Evolutionary conservation across 2,329 filamentous ascomycete genomes (phyloP).

Genomic region (Aspergillus thermomutatus): DNA sequence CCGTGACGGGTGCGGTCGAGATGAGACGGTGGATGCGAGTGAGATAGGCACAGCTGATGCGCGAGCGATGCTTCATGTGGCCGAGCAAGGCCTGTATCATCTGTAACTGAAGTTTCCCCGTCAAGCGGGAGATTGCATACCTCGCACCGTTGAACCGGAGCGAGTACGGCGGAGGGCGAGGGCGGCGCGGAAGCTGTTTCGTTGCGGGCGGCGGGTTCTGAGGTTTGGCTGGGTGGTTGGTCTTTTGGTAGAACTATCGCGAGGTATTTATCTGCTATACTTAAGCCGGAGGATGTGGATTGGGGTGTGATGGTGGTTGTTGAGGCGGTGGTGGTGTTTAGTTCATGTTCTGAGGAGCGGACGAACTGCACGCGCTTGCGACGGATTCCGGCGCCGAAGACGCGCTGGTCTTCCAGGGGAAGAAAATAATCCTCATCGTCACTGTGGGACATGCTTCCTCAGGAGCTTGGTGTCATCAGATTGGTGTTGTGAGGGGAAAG

Average conservation of each 20-base stretch:
- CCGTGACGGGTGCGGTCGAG: slow-evolving; percentile 57
- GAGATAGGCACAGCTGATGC: slow-evolving; percentile 56
- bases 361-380: slow-evolving; percentile 61
- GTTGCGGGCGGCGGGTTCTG: not conserved
- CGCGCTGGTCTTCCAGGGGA: slow-evolving; percentile 56
- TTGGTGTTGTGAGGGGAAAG: not conserved
- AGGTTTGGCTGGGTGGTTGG: slow-evolving; percentile 1
- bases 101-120: not conserved
- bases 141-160: slow-evolving; percentile 42
- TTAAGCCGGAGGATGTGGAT: slow-evolving; percentile 19
- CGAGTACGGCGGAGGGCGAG: slow-evolving; percentile 1
- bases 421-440: slow-evolving; percentile 58
- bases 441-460: slow-evolving; percentile 25
- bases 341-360: slow-evolving; percentile 42
- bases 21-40: slow-evolving; percentile 56
- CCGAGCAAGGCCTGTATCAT: not conserved
- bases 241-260: slow-evolving; percentile 43
- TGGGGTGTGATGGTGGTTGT: slow-evolving; percentile 21
- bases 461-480: not conserved
- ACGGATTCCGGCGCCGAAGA: slow-evolving; percentile 62
- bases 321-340: slow-evolving; percentile 27
- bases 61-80: slow-evolving; percentile 51
- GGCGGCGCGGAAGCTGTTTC: slow-evolving; percentile 8
- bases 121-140: slow-evolving; percentile 59
- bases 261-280: slow-evolving; percentile 43